Percentiles rank a stretch among this genome's conserved stretches.
Conservation (phyloP, 2,329 filamentous ascomycete species). For the Verticillium klebahnii region DNA sequence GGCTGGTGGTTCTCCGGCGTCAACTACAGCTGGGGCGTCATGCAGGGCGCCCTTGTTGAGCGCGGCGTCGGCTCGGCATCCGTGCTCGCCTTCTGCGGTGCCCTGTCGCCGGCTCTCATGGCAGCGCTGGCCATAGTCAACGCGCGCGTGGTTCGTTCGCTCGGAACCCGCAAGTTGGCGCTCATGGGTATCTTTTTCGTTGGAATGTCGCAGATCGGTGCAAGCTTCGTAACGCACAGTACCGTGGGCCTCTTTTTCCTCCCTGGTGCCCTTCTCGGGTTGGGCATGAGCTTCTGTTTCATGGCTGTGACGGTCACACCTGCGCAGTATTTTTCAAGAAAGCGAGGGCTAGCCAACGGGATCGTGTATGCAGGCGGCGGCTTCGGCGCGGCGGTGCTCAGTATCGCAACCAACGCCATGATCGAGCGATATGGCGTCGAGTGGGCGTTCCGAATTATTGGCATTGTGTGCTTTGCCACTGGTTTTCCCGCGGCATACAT, state of each 20-base stretch:
- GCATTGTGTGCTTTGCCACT: constrained; percentile 43
- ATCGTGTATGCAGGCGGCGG: constrained; percentile 50
- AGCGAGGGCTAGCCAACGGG: constrained; percentile 51
- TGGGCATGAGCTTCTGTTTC: constrained; percentile 16
- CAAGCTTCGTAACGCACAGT: constrained; percentile 29
- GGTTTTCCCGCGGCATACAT: constrained; percentile 52
- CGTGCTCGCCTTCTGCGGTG: constrained; percentile 56
- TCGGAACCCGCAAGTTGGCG: constrained; percentile 43
- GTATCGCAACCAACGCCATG: constrained; percentile 43
- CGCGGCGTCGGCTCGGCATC: constrained; percentile 41
- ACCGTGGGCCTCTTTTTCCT: constrained; percentile 29
- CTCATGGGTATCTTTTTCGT: constrained; percentile 46
- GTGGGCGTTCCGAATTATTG: constrained; percentile 49
- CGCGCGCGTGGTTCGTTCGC: constrained; percentile 40
- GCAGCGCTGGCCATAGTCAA: constrained; percentile 48
- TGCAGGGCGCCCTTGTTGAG: constrained; percentile 52
- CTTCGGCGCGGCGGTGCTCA: constrained; percentile 49
- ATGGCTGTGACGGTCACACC: constrained; percentile 38
- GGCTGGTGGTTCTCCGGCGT: constrained; percentile 55
- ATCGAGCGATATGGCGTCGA: constrained; percentile 38
- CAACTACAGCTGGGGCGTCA: constrained; percentile 47
- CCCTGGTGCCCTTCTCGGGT: constrained; percentile 24
- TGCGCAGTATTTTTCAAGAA: constrained; percentile 50
- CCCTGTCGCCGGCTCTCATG: constrained; percentile 43
- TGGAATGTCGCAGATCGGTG: constrained; percentile 42